Evolutionary conservation across 768 basidiomycete species (phyloP).

Genomic region (Leccinum ochraceum): DNA sequence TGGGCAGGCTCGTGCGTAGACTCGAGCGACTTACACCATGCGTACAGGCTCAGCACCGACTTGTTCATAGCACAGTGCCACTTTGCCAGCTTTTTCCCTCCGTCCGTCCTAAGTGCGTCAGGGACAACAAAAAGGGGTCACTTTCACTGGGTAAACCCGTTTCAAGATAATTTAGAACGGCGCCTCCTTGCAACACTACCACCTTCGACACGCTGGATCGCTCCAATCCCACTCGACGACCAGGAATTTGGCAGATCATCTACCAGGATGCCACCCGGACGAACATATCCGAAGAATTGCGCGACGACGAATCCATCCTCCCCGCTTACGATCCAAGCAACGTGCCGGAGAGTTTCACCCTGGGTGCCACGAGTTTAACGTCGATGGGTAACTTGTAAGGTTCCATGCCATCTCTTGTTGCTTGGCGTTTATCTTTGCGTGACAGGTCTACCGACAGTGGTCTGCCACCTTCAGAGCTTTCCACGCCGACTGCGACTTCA

Average conservation of each 20-base stretch:
- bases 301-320: constrained; percentile 18
- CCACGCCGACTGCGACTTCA: background rate
- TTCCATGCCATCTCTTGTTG: background rate
- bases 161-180: background rate
- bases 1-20: background rate
- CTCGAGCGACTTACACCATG: background rate
- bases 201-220: constrained; percentile 15
- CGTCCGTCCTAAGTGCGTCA: background rate
- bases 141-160: background rate
- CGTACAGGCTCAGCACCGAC: background rate
- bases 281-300: background rate
- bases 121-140: background rate
- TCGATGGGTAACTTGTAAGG: constrained; percentile 7
- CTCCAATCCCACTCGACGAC: constrained; percentile 6
- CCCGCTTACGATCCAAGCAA: constrained; percentile 24
- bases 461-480: constrained; percentile 10
- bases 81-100: background rate
- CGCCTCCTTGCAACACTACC: background rate
- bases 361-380: background rate
- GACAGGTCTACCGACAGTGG: constrained; percentile 8
- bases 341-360: background rate
- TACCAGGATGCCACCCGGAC: constrained; percentile 15
- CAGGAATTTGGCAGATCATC: constrained; percentile 27
- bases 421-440: background rate
- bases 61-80: background rate